phyloP scores from a whole-genome alignment of 768 basidiomycete species.

The Russula sp. region DNA sequence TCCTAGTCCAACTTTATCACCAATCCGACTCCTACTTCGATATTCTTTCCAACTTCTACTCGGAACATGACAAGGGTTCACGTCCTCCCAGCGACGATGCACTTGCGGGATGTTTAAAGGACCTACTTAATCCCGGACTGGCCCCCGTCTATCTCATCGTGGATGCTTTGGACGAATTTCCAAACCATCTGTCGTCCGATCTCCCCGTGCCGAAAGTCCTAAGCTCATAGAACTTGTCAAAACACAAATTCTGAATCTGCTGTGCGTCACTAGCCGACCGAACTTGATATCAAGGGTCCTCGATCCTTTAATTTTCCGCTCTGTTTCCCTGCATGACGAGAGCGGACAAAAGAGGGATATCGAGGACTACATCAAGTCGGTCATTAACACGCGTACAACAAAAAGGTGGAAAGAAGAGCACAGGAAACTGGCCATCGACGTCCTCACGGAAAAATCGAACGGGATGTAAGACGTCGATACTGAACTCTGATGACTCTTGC shows the following conservation, averaged over 20 bases:
- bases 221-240: background rate
- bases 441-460: too few species aligned
- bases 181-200: background rate
- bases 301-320: background rate
- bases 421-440: too few species aligned
- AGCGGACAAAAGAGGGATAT: background rate
- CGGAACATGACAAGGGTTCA: background rate
- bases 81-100: background rate
- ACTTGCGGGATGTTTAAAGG: background rate
- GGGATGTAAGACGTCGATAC: too few species aligned
- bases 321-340: background rate
- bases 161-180: background rate
- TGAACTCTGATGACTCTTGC: too few species aligned
- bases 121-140: background rate
- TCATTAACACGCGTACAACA: too few species aligned
- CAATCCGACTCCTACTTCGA: background rate
- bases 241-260: background rate
- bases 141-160: background rate
- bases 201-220: background rate
- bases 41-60: background rate
- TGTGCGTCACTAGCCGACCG: background rate
- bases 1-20: background rate
- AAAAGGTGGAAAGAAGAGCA: too few species aligned
- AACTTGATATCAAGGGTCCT: background rate
- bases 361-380: background rate